These are phyloP conservation scores for Fusarium buxicola DNA, from an alignment of 2,329 filamentous ascomycete species.

Conservation along the genomic window DNA sequence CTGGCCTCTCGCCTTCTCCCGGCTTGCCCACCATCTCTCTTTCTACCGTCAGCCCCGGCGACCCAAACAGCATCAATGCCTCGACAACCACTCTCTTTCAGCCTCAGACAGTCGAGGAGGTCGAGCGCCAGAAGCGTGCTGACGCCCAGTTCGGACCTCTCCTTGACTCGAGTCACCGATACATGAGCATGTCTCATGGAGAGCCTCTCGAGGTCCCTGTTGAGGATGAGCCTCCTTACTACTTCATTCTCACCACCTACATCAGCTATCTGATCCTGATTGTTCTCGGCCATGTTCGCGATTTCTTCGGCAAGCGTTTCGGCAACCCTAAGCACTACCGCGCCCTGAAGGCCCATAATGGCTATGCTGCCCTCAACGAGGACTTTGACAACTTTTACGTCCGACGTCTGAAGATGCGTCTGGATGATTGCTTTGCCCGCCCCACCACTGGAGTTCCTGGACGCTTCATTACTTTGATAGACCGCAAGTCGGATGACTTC, in stretches of 20 bases:
- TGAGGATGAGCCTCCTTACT: slow-evolving; percentile 96
- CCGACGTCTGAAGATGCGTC: slow-evolving; percentile 88
- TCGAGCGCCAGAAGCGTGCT: slow-evolving; percentile 77
- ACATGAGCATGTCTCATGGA: slow-evolving; percentile 89
- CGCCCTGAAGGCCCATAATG: slow-evolving; percentile 83
- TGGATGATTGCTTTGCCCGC: slow-evolving; percentile 96
- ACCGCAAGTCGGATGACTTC: slow-evolving; percentile 90
- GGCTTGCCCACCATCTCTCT: slow-evolving; percentile 92
- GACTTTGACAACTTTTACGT: slow-evolving; percentile 99
- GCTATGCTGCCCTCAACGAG: slow-evolving; percentile 94
- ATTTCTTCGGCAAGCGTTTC: slow-evolving; percentile 98
- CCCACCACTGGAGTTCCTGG: slow-evolving; percentile 94
- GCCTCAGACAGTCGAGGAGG: slow-evolving; percentile 86
- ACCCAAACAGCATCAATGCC: slow-evolving; percentile 77
- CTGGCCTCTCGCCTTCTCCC: slow-evolving; percentile 76
- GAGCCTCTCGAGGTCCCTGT: slow-evolving; percentile 83
- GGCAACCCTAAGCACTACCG: slow-evolving; percentile 84
- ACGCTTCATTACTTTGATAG: slow-evolving; percentile 90
- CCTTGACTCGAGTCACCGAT: slow-evolving; percentile 82
- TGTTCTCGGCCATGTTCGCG: slow-evolving; percentile 91
- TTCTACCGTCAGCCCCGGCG: slow-evolving; percentile 83
- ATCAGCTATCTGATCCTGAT: slow-evolving; percentile 98
- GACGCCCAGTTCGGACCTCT: slow-evolving; percentile 95
- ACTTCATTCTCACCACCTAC: slow-evolving; percentile 96
- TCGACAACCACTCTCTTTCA: slow-evolving; percentile 85